These are phyloP conservation scores for Haplosporangium gracile DNA, from an alignment of 192 early-diverging fungal genomes.

Conservation along the genomic window DNA sequence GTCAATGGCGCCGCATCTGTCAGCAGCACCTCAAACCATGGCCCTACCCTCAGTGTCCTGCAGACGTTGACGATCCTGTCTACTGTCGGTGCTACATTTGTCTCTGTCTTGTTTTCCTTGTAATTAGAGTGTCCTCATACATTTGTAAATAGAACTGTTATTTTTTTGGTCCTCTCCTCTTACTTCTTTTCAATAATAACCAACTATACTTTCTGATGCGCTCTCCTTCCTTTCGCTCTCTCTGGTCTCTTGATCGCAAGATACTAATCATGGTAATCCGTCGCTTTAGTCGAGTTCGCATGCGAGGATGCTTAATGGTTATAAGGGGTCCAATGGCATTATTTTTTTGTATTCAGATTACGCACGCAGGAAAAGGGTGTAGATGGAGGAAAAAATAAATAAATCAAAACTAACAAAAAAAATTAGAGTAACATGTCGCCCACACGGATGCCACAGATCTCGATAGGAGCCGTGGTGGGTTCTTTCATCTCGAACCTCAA, in stretches of 20 bases:
- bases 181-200: neutral
- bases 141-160: conserved; percentile 3
- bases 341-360: neutral
- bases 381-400: neutral
- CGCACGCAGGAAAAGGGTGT: neutral
- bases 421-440: conserved; percentile 43
- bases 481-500: conserved; percentile 45
- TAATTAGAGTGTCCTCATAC: neutral
- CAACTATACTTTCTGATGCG: neutral
- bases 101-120: conserved; percentile 12
- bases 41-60: conserved; percentile 21
- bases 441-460: conserved; percentile 48
- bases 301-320: no score
- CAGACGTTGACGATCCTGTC: conserved; percentile 36
- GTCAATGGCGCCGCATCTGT: conserved; percentile 27
- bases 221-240: no score
- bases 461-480: conserved; percentile 22
- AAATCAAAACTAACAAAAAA: neutral
- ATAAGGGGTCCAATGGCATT: no score
- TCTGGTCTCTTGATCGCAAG: no score
- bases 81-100: conserved; percentile 27
- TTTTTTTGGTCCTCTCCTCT: neutral
- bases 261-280: no score
- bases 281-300: no score
- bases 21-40: conserved; percentile 38